Evolutionary conservation across 768 basidiomycete species (phyloP).

Genomic region (Cystofilobasidium macerans): DNA sequence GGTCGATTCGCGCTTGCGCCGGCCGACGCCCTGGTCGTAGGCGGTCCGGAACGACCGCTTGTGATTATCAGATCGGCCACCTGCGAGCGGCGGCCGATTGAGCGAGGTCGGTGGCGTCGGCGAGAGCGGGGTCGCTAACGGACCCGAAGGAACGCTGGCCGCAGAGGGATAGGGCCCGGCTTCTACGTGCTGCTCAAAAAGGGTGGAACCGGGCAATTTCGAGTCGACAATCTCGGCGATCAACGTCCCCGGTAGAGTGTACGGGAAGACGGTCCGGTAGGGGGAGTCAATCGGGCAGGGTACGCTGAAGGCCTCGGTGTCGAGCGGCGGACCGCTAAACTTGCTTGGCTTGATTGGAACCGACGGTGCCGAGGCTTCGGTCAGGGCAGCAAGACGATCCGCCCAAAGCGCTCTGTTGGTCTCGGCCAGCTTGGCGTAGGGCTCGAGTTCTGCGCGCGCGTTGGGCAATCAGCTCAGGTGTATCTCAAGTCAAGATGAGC

Average conservation of each 20-base stretch:
- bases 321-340: neutral
- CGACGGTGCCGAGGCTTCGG: neutral
- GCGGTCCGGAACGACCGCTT: neutral
- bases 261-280: slow-evolving; percentile 16
- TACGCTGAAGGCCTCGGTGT: neutral
- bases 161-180: neutral
- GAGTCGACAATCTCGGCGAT: slow-evolving; percentile 11
- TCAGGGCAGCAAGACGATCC: slow-evolving; percentile 39
- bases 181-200: neutral
- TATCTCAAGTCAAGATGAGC: neutral
- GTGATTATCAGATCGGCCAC: neutral
- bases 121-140: neutral
- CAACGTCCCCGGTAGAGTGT: slow-evolving; percentile 5
- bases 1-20: neutral
- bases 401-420: slow-evolving; percentile 64
- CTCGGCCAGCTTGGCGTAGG: slow-evolving; percentile 56
- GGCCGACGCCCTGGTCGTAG: neutral
- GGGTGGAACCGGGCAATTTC: neutral
- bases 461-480: too few relatives aligned
- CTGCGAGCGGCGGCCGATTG: neutral
- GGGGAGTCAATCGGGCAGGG: slow-evolving; percentile 15
- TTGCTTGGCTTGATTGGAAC: slow-evolving; percentile 2
- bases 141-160: neutral
- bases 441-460: slow-evolving; percentile 62
- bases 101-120: neutral